These are phyloP conservation scores for Cudoniella acicularis DNA, from an alignment of 495 filamentous ascomycete species.

Conservation along the genomic window DNA sequence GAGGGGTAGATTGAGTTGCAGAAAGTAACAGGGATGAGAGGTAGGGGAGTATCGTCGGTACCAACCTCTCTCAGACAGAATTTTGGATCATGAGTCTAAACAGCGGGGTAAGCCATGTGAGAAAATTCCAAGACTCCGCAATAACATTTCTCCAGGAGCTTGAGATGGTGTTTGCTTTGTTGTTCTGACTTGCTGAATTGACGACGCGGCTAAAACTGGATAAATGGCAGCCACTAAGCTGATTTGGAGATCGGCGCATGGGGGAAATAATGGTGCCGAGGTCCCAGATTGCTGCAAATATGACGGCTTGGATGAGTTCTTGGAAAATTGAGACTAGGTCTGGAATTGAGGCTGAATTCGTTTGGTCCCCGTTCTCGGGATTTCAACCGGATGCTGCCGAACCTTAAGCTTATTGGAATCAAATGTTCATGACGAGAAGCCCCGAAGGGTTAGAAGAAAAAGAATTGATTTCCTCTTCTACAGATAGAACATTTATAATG, in stretches of 20 bases:
- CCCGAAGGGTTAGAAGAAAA: neutral
- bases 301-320: neutral
- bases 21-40: neutral
- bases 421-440: neutral
- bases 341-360: neutral
- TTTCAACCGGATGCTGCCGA: neutral
- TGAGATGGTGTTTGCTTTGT: too few relatives aligned
- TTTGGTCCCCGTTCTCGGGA: neutral
- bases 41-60: neutral
- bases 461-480: neutral
- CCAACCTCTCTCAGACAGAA: neutral
- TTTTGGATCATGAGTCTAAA: neutral
- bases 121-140: neutral
- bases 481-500: too few relatives aligned
- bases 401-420: neutral
- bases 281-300: neutral
- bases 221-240: neutral
- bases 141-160: neutral
- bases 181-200: neutral
- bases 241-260: neutral
- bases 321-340: neutral
- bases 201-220: neutral
- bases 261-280: neutral
- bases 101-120: neutral
- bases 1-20: neutral